Evolutionary conservation across 345 rosid species (phyloP).

Genomic region (Cardamine occulta): DNA sequence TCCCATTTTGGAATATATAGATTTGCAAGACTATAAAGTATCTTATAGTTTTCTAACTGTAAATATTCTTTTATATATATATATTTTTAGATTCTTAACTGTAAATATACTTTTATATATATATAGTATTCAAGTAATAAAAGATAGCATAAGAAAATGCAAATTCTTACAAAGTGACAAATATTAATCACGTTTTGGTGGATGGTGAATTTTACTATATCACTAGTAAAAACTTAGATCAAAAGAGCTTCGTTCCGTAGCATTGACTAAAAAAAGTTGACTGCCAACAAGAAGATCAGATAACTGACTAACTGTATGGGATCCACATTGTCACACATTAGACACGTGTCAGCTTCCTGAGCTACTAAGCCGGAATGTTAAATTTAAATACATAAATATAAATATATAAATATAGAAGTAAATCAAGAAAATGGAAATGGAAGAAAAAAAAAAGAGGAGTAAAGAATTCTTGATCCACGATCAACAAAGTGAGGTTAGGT

Average conservation of each 20-base stretch:
- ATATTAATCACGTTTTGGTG: too few relatives aligned
- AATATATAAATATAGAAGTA: neutral
- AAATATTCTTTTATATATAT: too few relatives aligned
- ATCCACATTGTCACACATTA: constrained; percentile 4
- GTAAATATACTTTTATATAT: too few relatives aligned
- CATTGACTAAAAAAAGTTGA: constrained; percentile 20
- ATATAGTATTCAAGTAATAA: too few relatives aligned
- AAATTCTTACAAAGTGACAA: too few relatives aligned
- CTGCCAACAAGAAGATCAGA: constrained; percentile 32
- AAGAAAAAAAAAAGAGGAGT: neutral
- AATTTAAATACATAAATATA: neutral
- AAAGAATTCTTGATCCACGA: constrained; percentile 43
- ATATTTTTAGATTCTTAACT: too few relatives aligned
- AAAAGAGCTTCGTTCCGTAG: neutral
- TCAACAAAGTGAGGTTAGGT: constrained; percentile 43
- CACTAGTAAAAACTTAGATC: too few relatives aligned
- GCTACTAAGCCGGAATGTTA: constrained; percentile 25
- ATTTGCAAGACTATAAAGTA: neutral
- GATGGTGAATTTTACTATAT: too few relatives aligned
- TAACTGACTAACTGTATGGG: constrained; percentile 30
- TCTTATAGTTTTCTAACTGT: too few relatives aligned
- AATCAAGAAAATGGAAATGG: constrained; percentile 22
- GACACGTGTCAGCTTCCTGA: constrained; percentile 40
- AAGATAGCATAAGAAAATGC: too few relatives aligned
- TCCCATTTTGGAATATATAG: neutral